Percentiles rank a stretch among this genome's conserved stretches.
phyloP scores from a whole-genome alignment of 1,284 basidiomycete species.

The Rhodotorula sp. region DNA sequence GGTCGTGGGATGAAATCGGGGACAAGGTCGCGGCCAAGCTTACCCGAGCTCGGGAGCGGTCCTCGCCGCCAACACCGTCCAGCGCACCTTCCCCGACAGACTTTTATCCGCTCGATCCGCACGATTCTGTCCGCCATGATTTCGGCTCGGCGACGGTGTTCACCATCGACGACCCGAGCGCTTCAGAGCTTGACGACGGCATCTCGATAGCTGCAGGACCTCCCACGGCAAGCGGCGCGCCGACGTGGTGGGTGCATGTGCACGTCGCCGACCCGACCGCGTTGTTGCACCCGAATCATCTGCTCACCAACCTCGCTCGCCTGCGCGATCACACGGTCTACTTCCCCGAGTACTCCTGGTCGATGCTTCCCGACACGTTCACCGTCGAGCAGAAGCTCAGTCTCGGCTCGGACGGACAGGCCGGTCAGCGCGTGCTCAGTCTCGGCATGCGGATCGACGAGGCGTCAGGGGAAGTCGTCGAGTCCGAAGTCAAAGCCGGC shows the following conservation, averaged over 20 bases:
- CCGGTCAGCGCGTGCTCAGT: slow-evolving; percentile 61
- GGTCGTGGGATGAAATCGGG: slow-evolving; percentile 14
- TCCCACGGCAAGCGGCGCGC: slow-evolving; percentile 7
- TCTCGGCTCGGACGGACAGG: slow-evolving; percentile 56
- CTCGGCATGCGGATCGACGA: slow-evolving; percentile 74
- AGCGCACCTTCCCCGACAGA: slow-evolving; percentile 5
- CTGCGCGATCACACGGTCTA: slow-evolving; percentile 60
- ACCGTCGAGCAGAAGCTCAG: slow-evolving; percentile 54
- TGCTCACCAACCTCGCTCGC: slow-evolving; percentile 52
- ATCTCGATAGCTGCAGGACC: slow-evolving; percentile 67
- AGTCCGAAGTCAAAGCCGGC: slow-evolving; percentile 68
- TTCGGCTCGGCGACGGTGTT: slow-evolving; percentile 79
- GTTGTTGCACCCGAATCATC: slow-evolving; percentile 58
- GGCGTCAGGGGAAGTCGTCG: slow-evolving; percentile 62
- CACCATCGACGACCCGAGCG: slow-evolving; percentile 79
- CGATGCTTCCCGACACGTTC: slow-evolving; percentile 65
- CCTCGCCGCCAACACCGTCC: not conserved
- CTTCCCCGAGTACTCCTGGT: slow-evolving; percentile 62
- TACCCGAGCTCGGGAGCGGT: slow-evolving; percentile 5
- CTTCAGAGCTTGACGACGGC: slow-evolving; percentile 92
- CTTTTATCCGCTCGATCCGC: slow-evolving; percentile 41
- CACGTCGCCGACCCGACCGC: slow-evolving; percentile 93
- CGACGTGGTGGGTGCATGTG: slow-evolving; percentile 74
- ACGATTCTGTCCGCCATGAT: slow-evolving; percentile 71
- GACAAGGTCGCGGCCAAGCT: slow-evolving; percentile 3